A percentile compares a stretch with the other conserved stretches of the same genome.
These are phyloP conservation scores for Calonectria honghensis DNA, from an alignment of 2,329 filamentous ascomycete species.

Conservation along the genomic window DNA sequence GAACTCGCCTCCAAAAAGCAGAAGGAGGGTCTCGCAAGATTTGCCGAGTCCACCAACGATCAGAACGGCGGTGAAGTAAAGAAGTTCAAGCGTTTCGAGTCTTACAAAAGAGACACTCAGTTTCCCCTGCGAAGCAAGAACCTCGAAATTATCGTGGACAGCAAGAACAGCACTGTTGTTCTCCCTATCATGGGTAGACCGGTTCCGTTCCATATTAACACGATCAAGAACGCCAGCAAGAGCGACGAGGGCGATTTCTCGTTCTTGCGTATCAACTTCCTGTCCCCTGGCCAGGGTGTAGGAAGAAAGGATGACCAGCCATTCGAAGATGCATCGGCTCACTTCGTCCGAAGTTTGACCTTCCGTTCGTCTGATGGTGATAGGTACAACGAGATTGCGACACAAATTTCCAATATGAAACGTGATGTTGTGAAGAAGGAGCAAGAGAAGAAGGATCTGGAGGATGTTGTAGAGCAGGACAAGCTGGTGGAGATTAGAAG, in stretches of 20 bases:
- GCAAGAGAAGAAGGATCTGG: conserved; percentile 99
- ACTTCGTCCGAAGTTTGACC: conserved; percentile 96
- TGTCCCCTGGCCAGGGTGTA: conserved; percentile 97
- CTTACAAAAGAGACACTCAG: conserved; percentile 98
- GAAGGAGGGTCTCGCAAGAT: conserved; percentile 88
- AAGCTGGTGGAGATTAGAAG: conserved; percentile 96
- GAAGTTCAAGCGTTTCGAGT: conserved; percentile 99
- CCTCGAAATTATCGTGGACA: conserved; percentile 91
- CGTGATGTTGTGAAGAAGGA: conserved; percentile 93
- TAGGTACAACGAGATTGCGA: conserved; percentile 91
- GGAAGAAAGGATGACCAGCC: conserved; percentile 98
- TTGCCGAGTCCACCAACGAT: conserved; percentile 88
- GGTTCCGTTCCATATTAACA: conserved; percentile 97
- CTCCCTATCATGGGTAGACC: conserved; percentile 98
- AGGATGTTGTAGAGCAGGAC: conserved; percentile 98
- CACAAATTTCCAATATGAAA: conserved; percentile 96
- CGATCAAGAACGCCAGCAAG: conserved; percentile 99
- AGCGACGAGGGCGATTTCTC: conserved; percentile 96
- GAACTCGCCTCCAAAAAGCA: conserved; percentile 92
- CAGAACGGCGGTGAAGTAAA: conserved; percentile 95
- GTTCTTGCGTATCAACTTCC: conserved; percentile 96
- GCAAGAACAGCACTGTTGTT: conserved; percentile 91
- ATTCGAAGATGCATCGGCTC: conserved; percentile 95
- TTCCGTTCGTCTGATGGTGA: conserved; percentile 93
- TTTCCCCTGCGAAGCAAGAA: conserved; percentile 89